Base-by-base conservation (phyloP, 352 stramenopile species). In the Phytopythium cucurbitacearum region DNA sequence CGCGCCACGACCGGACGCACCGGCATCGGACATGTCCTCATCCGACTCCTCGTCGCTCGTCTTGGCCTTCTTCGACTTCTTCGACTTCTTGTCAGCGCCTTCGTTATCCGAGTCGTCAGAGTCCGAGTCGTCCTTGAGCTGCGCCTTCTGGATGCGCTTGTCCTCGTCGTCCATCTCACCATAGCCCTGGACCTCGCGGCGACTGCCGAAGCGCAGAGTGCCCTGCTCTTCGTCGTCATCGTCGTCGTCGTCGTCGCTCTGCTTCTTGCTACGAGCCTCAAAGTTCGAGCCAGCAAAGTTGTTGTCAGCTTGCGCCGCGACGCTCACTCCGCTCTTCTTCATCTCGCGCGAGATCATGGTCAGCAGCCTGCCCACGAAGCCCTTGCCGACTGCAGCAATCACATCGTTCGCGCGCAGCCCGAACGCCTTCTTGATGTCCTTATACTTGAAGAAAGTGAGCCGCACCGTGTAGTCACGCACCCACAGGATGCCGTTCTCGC, bases 401-500 rank as follows among this genome's bases (percentile, higher is more conserved):
- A 99, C 94, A 46, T 97, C 83, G 11, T 98, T 82, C n/a, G 97
- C 77, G 52, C 71, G 84, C 44, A 99, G 69, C 16, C 92, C 91
- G 73, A 99, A 99, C 3, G 96, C 94, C 40, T 91, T 83, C 42
- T 89, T 85, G 55, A 99, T 99, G 48, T 97, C 73, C 73, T 98
- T 94, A 16, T 92, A 75, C 35, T 85, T 76, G 71, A 98, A 96
- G 37, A 99, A 86, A 36, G 91, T 96, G 8, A 99, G 71, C 28
- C 82, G 87, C 16, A 99, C 92, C 45, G 91, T 94, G 76, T 99
- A 99, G 56, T 98, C 92, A 33, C 97, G 90, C 57, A 98, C 85
- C 95, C 97, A 99, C 41, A 91, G 59, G 47, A 94, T 87, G 47
- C 83, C 82, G 57, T 94, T 96, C 53, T 89, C 87, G 58, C 78